Conservation (phyloP, 1,284 basidiomycete genomes). For the Malassezia sympodialis region DNA sequence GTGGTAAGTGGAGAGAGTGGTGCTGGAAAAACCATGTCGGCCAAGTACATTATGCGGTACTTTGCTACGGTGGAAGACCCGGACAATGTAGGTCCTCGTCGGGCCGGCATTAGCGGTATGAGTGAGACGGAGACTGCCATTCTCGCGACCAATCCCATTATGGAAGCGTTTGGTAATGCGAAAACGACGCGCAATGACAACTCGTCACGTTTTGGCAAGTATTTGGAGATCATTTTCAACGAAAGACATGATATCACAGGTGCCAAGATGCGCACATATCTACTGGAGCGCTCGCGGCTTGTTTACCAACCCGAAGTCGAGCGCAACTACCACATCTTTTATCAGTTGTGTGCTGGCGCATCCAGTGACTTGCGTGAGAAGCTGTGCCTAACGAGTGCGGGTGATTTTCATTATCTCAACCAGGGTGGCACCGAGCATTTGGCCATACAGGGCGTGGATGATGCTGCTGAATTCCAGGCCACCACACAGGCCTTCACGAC, state of each 20-base stretch:
- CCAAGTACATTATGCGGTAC: constrained; percentile 99
- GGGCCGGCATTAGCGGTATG: constrained; percentile 53
- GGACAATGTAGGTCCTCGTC: constrained; percentile 50
- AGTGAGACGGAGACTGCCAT: constrained; percentile 95
- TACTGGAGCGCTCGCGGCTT: constrained; percentile 89
- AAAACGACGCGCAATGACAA: constrained; percentile 99
- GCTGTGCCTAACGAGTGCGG: constrained; percentile 73
- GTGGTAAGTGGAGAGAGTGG: constrained; percentile 98
- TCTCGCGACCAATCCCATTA: constrained; percentile 93
- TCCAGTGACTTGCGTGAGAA: constrained; percentile 91
- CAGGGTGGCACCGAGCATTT: constrained; percentile 84
- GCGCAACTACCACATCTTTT: constrained; percentile 99
- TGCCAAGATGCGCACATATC: constrained; percentile 91
- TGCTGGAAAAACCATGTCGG: constrained; percentile 97
- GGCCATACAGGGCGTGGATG: constrained; percentile 76
- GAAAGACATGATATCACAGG: constrained; percentile 90
- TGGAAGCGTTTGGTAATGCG: constrained; percentile 97
- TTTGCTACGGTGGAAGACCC: constrained; percentile 92
- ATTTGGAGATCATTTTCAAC: constrained; percentile 98
- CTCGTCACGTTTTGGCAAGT: constrained; percentile 96
- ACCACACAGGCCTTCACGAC: constrained; percentile 92
- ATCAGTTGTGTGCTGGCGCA: constrained; percentile 94
- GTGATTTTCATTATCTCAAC: constrained; percentile 80
- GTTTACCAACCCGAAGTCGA: constrained; percentile 88
- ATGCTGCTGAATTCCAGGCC: constrained; percentile 81